These are phyloP conservation scores for Lantana camara DNA, from an alignment of 257 asterid species.

Conservation along the genomic window DNA sequence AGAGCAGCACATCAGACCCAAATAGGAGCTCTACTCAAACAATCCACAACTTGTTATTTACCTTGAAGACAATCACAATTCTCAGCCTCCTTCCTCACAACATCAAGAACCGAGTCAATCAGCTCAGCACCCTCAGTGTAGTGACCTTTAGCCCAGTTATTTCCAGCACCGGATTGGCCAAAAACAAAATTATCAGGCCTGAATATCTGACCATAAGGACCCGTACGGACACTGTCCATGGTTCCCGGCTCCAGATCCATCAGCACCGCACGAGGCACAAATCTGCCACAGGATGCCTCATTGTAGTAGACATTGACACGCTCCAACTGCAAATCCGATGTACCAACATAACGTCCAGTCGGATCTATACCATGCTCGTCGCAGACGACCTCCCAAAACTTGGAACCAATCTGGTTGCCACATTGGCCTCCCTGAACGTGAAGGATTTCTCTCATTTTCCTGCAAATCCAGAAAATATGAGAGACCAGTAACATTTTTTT, in stretches of 20 bases:
- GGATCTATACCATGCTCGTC: conserved; percentile 89
- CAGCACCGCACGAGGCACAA: conserved; percentile 89
- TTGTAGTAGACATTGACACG: conserved; percentile 85
- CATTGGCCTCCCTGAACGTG: conserved; percentile 88
- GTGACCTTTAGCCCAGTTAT: conserved; percentile 78
- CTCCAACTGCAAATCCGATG: conserved; percentile 80
- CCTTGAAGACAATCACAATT: conserved; percentile 87
- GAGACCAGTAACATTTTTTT: not conserved
- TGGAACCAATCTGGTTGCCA: conserved; percentile 85
- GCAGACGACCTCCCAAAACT: conserved; percentile 84
- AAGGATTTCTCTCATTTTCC: conserved; percentile 88
- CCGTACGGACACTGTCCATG: conserved; percentile 88
- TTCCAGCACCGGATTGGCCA: conserved; percentile 80
- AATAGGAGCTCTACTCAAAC: conserved; percentile 3
- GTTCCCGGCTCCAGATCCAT: conserved; percentile 96
- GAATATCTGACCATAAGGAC: conserved; percentile 80
- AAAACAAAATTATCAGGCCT: conserved; percentile 71
- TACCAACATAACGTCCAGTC: conserved; percentile 80
- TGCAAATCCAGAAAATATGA: conserved; percentile 23
- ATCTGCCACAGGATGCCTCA: conserved; percentile 85
- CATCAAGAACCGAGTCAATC: conserved; percentile 78
- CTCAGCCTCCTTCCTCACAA: conserved; percentile 83
- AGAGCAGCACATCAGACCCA: not conserved
- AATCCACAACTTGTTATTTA: too few relatives aligned
- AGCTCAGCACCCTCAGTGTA: conserved; percentile 86